Evolutionary conservation across 2,329 filamentous ascomycete genomes (phyloP), one percentile per base, ranked within the genome.

Genomic region (Trichoderma sp.): DNA sequence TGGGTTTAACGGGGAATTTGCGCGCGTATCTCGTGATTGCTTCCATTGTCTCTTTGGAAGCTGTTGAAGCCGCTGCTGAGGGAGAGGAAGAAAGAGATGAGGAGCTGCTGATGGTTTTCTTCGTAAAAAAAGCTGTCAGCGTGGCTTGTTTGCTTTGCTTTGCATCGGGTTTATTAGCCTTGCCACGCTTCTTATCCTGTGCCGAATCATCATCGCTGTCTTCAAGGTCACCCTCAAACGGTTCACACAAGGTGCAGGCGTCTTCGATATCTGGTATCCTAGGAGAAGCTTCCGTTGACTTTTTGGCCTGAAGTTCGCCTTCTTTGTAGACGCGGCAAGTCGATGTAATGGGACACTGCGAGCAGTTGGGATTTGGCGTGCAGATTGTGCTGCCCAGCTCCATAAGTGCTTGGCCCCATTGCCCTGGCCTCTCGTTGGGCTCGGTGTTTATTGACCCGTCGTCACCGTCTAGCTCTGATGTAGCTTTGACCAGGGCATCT

Each of bases 331-430:
- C 85, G 5, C 84, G 83, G 71, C 86, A 88, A 0, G 83, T 86
- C 2, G 77, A 75, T 0, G 78, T 83, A 58, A 88, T 80, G 1
- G 86, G 86, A 67, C 86, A 88, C 1, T 74, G 73, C 2, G 76
- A 76, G 72, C 88, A 90, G 62, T 85, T 84, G 1, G 88, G 88
- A 72, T 85, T 86, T 0, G 88, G 88, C 7, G 83, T 83, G 72
- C 88, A 90, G 2, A 90, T 75, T 0, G 88, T 90, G 71, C 87
- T 89, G 3, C 88, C 88, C 4, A 90, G 80, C 74, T 90, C 88
- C 88, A 90, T 90, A 31, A 90, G 77, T 0, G 86, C 88, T 74
- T 90, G 88, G 0, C 88, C 88, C 88, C 88, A 90, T 70, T 84
- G 77, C 0, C 88, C 88, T 0, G 88, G 87, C 27, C 84, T 76